These are phyloP conservation scores for Sphagnum fallax DNA, from an alignment of 228 moss, liverwort and hornwort species.

Conservation along the genomic window DNA sequence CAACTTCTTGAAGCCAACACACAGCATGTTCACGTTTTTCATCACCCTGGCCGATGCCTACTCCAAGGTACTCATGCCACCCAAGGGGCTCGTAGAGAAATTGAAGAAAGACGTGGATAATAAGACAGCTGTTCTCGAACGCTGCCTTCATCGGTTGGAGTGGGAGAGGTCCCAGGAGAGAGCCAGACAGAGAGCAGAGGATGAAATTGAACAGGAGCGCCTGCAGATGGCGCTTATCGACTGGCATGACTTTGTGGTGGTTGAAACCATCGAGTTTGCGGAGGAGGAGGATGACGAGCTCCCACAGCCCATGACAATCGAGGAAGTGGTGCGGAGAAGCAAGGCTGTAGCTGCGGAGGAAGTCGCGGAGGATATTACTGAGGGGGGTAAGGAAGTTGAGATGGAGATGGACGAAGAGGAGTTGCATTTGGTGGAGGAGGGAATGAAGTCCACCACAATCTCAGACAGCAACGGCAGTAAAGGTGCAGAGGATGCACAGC, in stretches of 20 bases:
- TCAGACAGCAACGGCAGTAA: slow-evolving; percentile 40
- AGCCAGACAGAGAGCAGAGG: slow-evolving; percentile 99
- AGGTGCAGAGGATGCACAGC: slow-evolving; percentile 14
- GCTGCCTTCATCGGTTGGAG: slow-evolving; percentile 81
- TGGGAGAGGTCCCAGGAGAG: slow-evolving; percentile 96
- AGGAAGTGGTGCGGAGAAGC: slow-evolving; percentile 91
- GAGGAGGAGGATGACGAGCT: slow-evolving; percentile 98
- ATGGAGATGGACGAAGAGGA: slow-evolving; percentile 99
- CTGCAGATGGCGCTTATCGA: slow-evolving; percentile 99
- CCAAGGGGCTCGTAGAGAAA: slow-evolving; percentile 80
- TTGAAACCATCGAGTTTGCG: slow-evolving; percentile 97
- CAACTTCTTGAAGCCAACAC: slow-evolving; percentile 88
- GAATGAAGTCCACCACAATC: slow-evolving; percentile 79
- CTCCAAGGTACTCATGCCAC: slow-evolving; percentile 93
- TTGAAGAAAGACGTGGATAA: slow-evolving; percentile 65
- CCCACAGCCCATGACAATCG: slow-evolving; percentile 95
- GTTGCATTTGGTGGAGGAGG: slow-evolving; percentile 89
- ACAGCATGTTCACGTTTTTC: slow-evolving; percentile 99
- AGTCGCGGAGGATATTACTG: slow-evolving; percentile 76
- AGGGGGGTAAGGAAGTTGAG: slow-evolving; percentile 92
- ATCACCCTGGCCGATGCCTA: slow-evolving; percentile 93
- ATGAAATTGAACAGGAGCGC: slow-evolving; percentile 98
- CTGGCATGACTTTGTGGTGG: slow-evolving; percentile 99
- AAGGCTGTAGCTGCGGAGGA: slow-evolving; percentile 81
- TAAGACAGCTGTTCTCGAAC: slow-evolving; percentile 83